phyloP scores from a whole-genome alignment of 208 protist genomes.

The Trypanosoma mega region DNA sequence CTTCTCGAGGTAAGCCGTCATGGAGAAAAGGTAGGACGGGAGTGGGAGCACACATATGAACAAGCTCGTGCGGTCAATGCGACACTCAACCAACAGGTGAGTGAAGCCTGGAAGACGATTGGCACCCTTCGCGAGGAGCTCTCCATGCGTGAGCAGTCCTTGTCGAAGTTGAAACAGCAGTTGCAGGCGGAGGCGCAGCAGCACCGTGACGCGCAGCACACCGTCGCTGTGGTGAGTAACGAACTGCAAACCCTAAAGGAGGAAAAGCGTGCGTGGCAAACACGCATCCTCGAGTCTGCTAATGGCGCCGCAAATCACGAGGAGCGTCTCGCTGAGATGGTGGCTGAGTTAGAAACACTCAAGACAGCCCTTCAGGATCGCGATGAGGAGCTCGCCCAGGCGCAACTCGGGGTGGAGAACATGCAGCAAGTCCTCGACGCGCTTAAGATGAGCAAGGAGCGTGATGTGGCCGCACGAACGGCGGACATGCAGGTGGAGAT shows the following conservation, averaged over 20 bases:
- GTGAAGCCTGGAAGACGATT: constrained; percentile 56
- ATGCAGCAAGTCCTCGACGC: constrained; percentile 41
- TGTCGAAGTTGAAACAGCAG: constrained; percentile 34
- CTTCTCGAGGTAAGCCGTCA: constrained; percentile 16
- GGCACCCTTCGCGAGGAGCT: constrained; percentile 57
- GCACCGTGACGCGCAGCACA: constrained; percentile 29
- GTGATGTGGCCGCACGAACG: constrained; percentile 42
- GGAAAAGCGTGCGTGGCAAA: constrained; percentile 27
- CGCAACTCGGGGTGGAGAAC: constrained; percentile 32
- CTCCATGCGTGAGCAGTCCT: constrained; percentile 39
- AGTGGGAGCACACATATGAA: constrained; percentile 85
- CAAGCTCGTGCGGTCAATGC: constrained; percentile 70
- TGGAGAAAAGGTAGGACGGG: constrained; percentile 38
- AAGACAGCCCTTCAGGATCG: constrained; percentile 31
- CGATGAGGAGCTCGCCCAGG: constrained; percentile 42
- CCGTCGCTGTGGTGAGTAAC: constrained; percentile 25
- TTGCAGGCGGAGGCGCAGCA: constrained; percentile 30
- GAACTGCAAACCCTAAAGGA: constrained; percentile 51
- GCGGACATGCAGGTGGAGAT: constrained; percentile 44
- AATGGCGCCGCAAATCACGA: constrained; percentile 20
- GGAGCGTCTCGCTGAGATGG: constrained; percentile 19
- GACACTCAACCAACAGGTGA: constrained; percentile 57
- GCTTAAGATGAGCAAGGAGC: constrained; percentile 31
- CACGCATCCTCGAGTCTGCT: constrained; percentile 6
- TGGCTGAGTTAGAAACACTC: constrained; percentile 43